These are phyloP conservation scores for Trypanosoma scelopori DNA, from an alignment of 208 protist species.

Conservation along the genomic window DNA sequence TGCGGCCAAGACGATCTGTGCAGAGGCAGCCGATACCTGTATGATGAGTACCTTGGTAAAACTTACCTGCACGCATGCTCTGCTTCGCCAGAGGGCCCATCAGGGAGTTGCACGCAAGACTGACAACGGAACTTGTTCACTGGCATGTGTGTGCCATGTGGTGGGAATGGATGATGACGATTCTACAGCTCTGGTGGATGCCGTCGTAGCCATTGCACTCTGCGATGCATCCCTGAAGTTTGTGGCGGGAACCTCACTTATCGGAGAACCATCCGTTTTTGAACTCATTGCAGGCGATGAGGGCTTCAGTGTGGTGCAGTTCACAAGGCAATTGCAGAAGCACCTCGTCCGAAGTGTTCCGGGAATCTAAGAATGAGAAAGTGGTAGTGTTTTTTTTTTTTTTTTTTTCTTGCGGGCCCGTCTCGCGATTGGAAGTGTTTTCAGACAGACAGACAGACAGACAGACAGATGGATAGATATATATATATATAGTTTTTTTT, in stretches of 20 bases:
- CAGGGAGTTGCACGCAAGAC: background rate
- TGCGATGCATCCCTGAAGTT: constrained; percentile 80
- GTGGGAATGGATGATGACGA: background rate
- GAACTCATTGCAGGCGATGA: constrained; percentile 15
- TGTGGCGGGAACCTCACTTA: constrained; percentile 50
- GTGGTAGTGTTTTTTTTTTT: constrained; percentile 9
- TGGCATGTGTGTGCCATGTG: constrained; percentile 10
- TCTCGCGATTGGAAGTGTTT: background rate
- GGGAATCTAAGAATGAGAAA: background rate
- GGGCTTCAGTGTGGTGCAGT: constrained; percentile 46
- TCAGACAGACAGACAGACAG: no score
- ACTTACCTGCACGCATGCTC: constrained; percentile 63
- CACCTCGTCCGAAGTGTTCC: constrained; percentile 14
- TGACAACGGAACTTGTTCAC: background rate
- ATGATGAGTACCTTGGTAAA: constrained; percentile 79
- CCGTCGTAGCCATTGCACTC: constrained; percentile 67
- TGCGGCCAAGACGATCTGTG: constrained; percentile 51
- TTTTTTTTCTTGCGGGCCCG: no score
- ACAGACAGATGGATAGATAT: constrained; percentile 3
- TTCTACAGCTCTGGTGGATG: constrained; percentile 74
- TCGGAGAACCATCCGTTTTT: constrained; percentile 40
- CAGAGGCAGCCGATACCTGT: constrained; percentile 48
- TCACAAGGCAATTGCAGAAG: constrained; percentile 18
- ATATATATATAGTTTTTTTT: no score
- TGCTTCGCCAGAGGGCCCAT: constrained; percentile 34